These are phyloP conservation scores for Geotrichum histeridarum DNA, from an alignment of 1,139 yeast species.

Conservation along the genomic window DNA sequence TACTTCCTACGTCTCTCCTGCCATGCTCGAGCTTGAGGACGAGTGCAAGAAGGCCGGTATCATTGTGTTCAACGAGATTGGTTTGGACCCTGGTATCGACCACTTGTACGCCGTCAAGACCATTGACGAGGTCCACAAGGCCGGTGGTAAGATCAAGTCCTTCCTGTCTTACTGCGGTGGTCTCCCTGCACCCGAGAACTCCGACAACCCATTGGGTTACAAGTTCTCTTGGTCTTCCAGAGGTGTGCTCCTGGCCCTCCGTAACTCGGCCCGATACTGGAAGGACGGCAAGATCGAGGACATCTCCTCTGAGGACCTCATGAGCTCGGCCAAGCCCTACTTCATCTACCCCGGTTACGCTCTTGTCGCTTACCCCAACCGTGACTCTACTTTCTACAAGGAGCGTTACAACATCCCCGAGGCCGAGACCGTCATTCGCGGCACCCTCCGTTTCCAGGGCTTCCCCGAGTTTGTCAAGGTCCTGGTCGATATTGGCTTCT, in stretches of 20 bases:
- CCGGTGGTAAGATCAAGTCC: slow-evolving; percentile 86
- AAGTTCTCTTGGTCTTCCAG: slow-evolving; percentile 98
- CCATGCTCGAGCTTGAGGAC: slow-evolving; percentile 49
- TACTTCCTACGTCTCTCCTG: slow-evolving; percentile 92
- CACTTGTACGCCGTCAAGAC: slow-evolving; percentile 97
- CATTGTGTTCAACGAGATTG: slow-evolving; percentile 48
- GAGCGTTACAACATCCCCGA: slow-evolving; percentile 92
- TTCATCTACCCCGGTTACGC: slow-evolving; percentile 94
- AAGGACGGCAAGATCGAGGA: slow-evolving; percentile 76
- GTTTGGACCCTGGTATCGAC: slow-evolving; percentile 95
- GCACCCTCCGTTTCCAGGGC: slow-evolving; percentile 95
- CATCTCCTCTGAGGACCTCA: slow-evolving; percentile 82
- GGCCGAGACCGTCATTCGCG: slow-evolving; percentile 94
- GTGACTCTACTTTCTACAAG: slow-evolving; percentile 92
- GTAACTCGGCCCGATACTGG: slow-evolving; percentile 89
- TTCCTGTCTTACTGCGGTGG: slow-evolving; percentile 98
- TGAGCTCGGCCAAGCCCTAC: slow-evolving; percentile 94
- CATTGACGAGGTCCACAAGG: slow-evolving; percentile 89
- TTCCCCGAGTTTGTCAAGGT: slow-evolving; percentile 97
- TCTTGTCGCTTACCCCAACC: slow-evolving; percentile 92
- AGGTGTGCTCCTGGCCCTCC: slow-evolving; percentile 91
- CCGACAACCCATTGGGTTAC: slow-evolving; percentile 97
- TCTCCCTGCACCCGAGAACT: slow-evolving; percentile 94
- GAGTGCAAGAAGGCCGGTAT: slow-evolving; percentile 45
- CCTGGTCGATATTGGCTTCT: slow-evolving; percentile 87